Evolutionary conservation across 352 stramenopile genomes (phyloP), one percentile per base, ranked within the genome.

Genomic region (Pythium insidiosum): DNA sequence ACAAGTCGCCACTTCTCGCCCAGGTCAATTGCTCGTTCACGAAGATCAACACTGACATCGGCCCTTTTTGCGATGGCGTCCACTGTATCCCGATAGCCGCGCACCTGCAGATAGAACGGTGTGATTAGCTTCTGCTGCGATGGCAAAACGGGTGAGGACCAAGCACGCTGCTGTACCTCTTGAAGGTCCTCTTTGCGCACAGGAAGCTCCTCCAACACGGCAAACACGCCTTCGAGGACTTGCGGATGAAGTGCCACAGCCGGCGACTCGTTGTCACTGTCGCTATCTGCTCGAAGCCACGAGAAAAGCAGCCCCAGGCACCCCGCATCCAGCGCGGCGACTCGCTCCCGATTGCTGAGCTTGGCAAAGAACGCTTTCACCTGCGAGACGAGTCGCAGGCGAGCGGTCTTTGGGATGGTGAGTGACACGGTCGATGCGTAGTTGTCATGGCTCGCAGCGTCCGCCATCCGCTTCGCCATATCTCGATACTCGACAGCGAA

Each of bases 361-460:
- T 63, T 56, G 1, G 41, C 47, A 24, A 89, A 90, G 50, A 89
- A 93, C 1, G 66, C 61, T 48, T 90, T 93, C 9, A 87, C 71
- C 1, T 52, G 57, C 3, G 77, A 85, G 19, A 90, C 69, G 9
- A 90, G 44, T 4, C 80, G 62, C 43, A 93, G 41, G 28, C 79
- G 81, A 13, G 69, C 73, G 1, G 77, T 90, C 34, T 90, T 93
- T 3, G 80, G 73, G 34, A 89, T 89, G 16, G 65, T 64, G 21
- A 89, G 42, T 15, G 79, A 58, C 12, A 88, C 77, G 0, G 73
- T 87, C 12, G 73, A 89, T 10, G 80, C 77, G 43, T 90, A 90
- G 37, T 86, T 73, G 49, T 93, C 80, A 46, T 68, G 68, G 21
- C 55, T 77, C 2, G 69, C 73, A 1, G 80, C 80, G 41, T 84